Percentiles rank a stretch among this genome's conserved stretches.
Evolutionary conservation across 78 protist genomes (phyloP).

Genomic region (Acrasis kona): DNA sequence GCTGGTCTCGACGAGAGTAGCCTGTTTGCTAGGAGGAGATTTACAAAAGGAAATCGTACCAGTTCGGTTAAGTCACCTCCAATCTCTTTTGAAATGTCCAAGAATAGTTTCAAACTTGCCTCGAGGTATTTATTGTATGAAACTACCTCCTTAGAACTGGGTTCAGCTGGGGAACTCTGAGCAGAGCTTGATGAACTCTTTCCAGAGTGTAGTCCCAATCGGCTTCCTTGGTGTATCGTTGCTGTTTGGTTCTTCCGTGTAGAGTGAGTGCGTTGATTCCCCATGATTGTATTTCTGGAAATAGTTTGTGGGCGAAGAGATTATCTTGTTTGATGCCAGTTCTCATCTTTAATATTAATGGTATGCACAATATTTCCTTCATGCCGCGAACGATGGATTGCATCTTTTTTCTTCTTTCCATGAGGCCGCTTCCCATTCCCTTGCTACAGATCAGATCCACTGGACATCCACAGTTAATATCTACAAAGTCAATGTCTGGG

Average conservation of each 20-base stretch:
- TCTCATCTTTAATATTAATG: slow-evolving; percentile 77
- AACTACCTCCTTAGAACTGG: no score
- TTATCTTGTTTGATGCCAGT: slow-evolving; percentile 46
- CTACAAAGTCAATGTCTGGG: slow-evolving; percentile 72
- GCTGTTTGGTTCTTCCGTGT: slow-evolving; percentile 84
- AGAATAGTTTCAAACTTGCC: no score
- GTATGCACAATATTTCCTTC: neutral
- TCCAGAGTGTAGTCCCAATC: slow-evolving; percentile 92
- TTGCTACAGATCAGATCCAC: slow-evolving; percentile 42
- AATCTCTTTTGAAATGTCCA: no score
- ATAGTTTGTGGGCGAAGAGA: slow-evolving; percentile 54
- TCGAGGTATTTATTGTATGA: no score
- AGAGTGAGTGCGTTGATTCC: slow-evolving; percentile 79
- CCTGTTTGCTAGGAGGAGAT: no score
- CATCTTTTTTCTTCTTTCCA: slow-evolving; percentile 2
- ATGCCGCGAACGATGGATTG: slow-evolving; percentile 9
- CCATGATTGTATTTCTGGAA: slow-evolving; percentile 47
- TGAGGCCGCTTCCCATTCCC: slow-evolving; percentile 55
- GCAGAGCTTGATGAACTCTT: no score
- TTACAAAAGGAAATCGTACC: no score
- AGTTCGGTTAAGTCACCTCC: no score
- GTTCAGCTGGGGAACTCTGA: no score
- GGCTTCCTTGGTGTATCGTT: slow-evolving; percentile 82
- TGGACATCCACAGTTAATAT: slow-evolving; percentile 92
- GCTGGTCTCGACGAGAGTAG: neutral